A percentile compares a stretch with the other conserved stretches of the same genome.
These are phyloP conservation scores for Achlya hypogyna DNA, from an alignment of 352 stramenopile genomes.

Conservation along the genomic window DNA sequence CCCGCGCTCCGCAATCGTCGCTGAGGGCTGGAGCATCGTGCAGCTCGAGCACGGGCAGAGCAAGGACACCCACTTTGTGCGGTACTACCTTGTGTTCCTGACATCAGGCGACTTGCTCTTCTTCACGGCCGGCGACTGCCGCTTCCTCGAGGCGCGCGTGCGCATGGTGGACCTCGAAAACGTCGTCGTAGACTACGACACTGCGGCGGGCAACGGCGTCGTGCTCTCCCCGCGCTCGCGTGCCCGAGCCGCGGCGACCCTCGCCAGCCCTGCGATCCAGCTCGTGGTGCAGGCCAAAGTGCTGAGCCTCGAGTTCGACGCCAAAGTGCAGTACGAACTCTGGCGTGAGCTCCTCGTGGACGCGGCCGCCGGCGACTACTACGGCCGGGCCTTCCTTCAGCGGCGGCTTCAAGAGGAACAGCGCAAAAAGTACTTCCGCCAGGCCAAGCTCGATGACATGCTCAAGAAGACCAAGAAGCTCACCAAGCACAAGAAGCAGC, in stretches of 20 bases:
- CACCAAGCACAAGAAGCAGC: background rate
- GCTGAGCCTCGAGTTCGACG: slow-evolving; percentile 12
- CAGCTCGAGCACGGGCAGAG: background rate
- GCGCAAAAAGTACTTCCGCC: background rate
- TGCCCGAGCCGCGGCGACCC: background rate
- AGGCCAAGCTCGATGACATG: slow-evolving; percentile 1
- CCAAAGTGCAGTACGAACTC: slow-evolving; percentile 3
- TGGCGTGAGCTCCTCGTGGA: slow-evolving; percentile 13
- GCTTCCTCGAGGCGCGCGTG: background rate
- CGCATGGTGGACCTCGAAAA: slow-evolving; percentile 14
- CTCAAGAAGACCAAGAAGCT: slow-evolving; percentile 5
- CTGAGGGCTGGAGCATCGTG: slow-evolving; percentile 17
- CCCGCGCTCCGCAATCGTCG: background rate
- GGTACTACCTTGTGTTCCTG: slow-evolving; percentile 10
- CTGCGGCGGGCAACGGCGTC: slow-evolving; percentile 1
- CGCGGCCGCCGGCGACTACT: background rate
- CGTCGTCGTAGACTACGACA: slow-evolving; percentile 6
- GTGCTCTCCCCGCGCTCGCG: background rate
- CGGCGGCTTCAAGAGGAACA: background rate
- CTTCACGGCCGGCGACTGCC: slow-evolving; percentile 1
- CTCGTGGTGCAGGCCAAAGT: background rate
- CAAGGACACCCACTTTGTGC: background rate
- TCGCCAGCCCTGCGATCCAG: background rate
- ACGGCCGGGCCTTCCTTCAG: background rate
- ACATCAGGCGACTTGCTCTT: slow-evolving; percentile 11